phyloP scores from a whole-genome alignment of 2,329 filamentous ascomycete species.

The Pseudocercospora ulei region DNA sequence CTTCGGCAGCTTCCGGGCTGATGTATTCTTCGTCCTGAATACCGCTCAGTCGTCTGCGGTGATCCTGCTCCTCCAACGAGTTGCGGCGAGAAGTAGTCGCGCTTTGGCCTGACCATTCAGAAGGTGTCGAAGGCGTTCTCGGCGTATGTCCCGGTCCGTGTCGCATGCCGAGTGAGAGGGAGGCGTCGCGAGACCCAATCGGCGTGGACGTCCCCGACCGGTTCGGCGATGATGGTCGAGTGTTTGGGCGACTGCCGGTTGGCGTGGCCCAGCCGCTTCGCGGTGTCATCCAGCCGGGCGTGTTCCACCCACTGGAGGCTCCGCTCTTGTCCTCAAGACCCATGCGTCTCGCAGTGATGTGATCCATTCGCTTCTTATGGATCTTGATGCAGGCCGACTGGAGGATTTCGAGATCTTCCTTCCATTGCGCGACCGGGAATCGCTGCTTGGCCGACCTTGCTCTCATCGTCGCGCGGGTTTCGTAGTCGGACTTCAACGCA shows the following conservation, averaged over 20 bases:
- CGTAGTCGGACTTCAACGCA: constrained; percentile 48
- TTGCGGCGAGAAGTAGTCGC: constrained; percentile 24
- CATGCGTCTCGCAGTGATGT: constrained; percentile 30
- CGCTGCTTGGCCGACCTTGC: constrained; percentile 55
- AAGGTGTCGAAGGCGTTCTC: constrained; percentile 19
- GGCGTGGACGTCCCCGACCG: constrained; percentile 27
- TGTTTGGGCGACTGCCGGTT: constrained; percentile 27
- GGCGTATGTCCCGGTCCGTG: constrained; percentile 28
- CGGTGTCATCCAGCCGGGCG: constrained; percentile 36
- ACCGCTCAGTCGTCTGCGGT: constrained; percentile 20
- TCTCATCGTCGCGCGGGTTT: constrained; percentile 52
- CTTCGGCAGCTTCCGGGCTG: constrained; percentile 28
- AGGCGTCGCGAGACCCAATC: constrained; percentile 16
- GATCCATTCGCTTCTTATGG: constrained; percentile 43
- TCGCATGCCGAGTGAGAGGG: constrained; percentile 30
- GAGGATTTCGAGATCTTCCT: constrained; percentile 53
- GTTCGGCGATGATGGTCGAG: constrained; percentile 30
- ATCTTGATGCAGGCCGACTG: constrained; percentile 53
- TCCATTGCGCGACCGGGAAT: constrained; percentile 57
- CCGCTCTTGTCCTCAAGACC: constrained; percentile 29
- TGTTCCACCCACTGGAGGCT: constrained; percentile 32
- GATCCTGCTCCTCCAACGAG: constrained; percentile 24
- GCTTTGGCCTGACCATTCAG: constrained; percentile 10
- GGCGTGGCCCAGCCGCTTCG: constrained; percentile 38
- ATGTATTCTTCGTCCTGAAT: constrained; percentile 33